Conservation (phyloP, 164 flowering plant genomes). For the Hamamelis virginiana region DNA sequence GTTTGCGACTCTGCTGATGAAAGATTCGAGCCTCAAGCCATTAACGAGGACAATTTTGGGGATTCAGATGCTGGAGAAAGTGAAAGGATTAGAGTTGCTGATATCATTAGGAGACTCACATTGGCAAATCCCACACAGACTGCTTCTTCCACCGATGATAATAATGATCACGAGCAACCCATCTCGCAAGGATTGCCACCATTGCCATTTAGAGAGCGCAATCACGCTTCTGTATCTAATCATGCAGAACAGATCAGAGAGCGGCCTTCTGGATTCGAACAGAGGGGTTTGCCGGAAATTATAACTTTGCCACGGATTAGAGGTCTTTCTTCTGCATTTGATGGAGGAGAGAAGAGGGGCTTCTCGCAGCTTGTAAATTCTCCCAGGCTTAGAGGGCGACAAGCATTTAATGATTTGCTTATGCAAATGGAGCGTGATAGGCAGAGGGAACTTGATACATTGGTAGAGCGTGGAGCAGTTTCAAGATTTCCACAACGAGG, state of each 20-base stretch:
- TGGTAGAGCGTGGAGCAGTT: conserved; percentile 54
- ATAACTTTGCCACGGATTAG: conserved; percentile 1
- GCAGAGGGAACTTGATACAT: conserved; percentile 46
- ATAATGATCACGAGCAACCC: conserved; percentile 20
- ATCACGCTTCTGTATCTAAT: neutral
- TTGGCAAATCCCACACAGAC: conserved; percentile 12
- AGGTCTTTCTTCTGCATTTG: neutral
- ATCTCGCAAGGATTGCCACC: neutral
- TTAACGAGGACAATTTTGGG: conserved; percentile 19
- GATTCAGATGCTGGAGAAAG: conserved; percentile 45
- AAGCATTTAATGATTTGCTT: conserved; percentile 55
- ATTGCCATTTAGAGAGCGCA: conserved; percentile 2
- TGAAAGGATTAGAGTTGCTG: conserved; percentile 58
- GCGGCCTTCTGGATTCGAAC: neutral
- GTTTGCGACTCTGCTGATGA: conserved; percentile 24
- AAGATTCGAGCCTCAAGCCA: conserved; percentile 3
- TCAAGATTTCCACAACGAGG: conserved; percentile 68
- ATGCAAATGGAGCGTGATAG: conserved; percentile 58
- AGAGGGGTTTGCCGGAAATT: neutral
- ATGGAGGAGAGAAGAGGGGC: conserved; percentile 20
- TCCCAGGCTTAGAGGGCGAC: conserved; percentile 66
- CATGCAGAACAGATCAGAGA: neutral
- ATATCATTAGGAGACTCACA: conserved; percentile 55
- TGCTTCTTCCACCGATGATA: conserved; percentile 31
- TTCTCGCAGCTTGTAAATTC: conserved; percentile 14